phyloP scores from a whole-genome alignment of 2,329 filamentous ascomycete species.

The Colletotrichum lupini region DNA sequence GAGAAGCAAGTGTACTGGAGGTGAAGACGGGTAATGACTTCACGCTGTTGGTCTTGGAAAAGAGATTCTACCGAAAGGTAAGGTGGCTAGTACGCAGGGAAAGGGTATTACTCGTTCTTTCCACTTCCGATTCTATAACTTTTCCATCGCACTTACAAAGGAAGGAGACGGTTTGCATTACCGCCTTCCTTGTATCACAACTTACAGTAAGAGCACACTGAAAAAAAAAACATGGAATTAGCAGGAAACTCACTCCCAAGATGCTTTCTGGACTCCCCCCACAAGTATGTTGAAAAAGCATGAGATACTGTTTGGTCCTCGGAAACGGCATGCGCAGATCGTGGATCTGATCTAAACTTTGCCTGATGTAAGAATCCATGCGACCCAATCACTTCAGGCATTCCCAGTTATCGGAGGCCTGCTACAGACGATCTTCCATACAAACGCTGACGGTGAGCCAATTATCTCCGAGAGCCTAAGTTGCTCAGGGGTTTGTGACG shows the following conservation, averaged over 20 bases:
- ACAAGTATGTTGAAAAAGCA: neutral
- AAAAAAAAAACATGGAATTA: neutral
- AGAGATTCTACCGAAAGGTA: neutral
- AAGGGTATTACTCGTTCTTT: neutral
- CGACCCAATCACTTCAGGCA: slow-evolving; percentile 1
- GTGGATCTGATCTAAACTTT: neutral
- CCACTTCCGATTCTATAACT: neutral
- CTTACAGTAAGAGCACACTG: neutral
- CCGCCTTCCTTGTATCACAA: neutral
- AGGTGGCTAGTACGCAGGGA: neutral
- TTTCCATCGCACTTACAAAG: neutral
- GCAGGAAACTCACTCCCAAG: neutral
- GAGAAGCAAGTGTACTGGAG: neutral
- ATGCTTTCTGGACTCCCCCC: neutral
- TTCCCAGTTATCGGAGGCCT: slow-evolving; percentile 11
- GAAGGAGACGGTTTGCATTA: neutral
- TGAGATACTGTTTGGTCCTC: neutral
- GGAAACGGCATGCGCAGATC: neutral
- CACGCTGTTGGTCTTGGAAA: neutral
- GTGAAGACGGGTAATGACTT: neutral
- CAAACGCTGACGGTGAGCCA: neutral
- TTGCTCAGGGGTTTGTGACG: neutral
- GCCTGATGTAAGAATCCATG: neutral
- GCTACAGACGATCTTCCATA: neutral
- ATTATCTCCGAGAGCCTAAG: neutral